Base-by-base conservation (phyloP, 148 eudicot genomes). In the Camellia japonica region DNA sequence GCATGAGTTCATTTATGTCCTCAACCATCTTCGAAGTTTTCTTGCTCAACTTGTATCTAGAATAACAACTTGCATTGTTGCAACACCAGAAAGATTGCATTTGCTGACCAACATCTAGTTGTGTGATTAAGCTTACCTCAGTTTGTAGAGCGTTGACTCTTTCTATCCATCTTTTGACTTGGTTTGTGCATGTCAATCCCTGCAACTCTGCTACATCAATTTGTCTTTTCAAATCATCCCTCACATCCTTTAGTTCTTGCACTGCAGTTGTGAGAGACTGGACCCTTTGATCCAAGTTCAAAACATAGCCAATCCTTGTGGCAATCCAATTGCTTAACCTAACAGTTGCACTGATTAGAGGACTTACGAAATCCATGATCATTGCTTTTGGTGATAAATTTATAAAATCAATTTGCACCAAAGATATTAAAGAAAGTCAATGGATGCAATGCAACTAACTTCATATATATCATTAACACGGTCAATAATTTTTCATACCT, bases 131-230 rank as follows among this genome's bases (percentile, higher is more conserved):
- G 47, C 18, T 69, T 16, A 76, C 82, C 78, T 87, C 84, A 64
- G 69, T 16, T 61, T 81, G 84, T 6, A 71, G 41, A 10, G 68
- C 23, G 8, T 78, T 84, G 2, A 80, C 90, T 60, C 78, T 76
- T 46, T 72, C 14, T 9, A 89, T 82, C 91, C 91, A 89, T 11
- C 83, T 80, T 49, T 76, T 61, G 38, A 82, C 86, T 79, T 83
- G 87, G 8, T 82, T 81, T 23, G 84, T 85, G 71, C 75, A 67
- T 41, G 20, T 80, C 23, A 66, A 74, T 0, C 87, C 88, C 38
- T 6, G 23, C 23, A 68, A 75, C 68, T 85, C 87, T 3, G 81
- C 89, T 12, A 8, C 77, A 12, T 83, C 76, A n/a, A 82, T 80
- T 23, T 76, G 83, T 51, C 64, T 80, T 82, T 75, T 43, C 74